These are phyloP conservation scores for Boletus mariae DNA, from an alignment of 1,284 basidiomycete genomes.

Conservation along the genomic window DNA sequence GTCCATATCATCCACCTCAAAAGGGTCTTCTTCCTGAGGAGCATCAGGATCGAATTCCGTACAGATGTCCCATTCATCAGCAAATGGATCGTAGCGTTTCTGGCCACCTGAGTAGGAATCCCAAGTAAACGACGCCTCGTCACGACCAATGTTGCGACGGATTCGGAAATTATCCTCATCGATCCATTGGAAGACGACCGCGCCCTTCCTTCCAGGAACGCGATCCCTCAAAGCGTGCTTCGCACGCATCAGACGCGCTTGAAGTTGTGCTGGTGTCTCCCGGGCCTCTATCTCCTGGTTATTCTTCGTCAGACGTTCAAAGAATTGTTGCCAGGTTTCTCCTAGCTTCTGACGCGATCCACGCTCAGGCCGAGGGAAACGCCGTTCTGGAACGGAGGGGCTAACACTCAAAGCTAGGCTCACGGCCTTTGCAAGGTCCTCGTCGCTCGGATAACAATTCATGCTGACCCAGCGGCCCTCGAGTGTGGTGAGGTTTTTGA, in stretches of 20 bases:
- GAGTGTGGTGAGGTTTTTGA: not conserved
- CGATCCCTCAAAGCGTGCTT: not conserved
- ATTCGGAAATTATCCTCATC: not conserved
- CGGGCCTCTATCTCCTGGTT: not conserved
- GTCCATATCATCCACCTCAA: not conserved
- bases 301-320: not conserved
- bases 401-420: too few species aligned
- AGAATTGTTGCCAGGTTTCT: not conserved
- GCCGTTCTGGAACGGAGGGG: too few species aligned
- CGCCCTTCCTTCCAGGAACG: not conserved
- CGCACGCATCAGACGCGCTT: not conserved
- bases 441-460: slow-evolving; percentile 2
- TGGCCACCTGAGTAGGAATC: not conserved
- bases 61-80: slow-evolving; percentile 2
- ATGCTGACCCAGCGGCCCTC: slow-evolving; percentile 1
- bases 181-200: not conserved
- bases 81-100: slow-evolving; percentile 2
- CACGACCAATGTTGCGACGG: not conserved
- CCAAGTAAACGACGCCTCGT: not conserved
- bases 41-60: not conserved
- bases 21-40: not conserved
- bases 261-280: not conserved
- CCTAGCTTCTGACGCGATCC: not conserved
- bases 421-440: not conserved
- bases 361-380: not conserved